phyloP scores from a whole-genome alignment of 345 rosid genomes.

The Pseudoturritis turrita region DNA sequence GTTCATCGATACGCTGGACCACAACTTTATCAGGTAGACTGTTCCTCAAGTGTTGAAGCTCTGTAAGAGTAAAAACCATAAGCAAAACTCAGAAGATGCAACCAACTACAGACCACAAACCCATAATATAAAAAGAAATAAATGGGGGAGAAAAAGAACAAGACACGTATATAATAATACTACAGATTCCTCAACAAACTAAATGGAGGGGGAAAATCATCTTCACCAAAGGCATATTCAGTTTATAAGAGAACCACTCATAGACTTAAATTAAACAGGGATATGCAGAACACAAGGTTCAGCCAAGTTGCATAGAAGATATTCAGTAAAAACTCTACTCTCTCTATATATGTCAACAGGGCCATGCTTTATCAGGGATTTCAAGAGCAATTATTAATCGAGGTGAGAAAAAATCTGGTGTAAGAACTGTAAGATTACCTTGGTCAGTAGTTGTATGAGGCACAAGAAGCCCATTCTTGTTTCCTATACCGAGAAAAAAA shows the following conservation, averaged over 20 bases:
- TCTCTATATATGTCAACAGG: neutral
- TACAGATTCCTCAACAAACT: neutral
- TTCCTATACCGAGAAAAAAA: slow-evolving; percentile 44
- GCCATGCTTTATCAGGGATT: neutral
- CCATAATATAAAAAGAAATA: neutral
- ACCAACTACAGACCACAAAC: neutral
- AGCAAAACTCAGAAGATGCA: neutral
- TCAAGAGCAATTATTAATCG: neutral
- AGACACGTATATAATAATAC: neutral
- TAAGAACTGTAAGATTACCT: slow-evolving; percentile 37
- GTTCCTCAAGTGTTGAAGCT: slow-evolving; percentile 91
- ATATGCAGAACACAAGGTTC: neutral
- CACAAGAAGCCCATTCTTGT: slow-evolving; percentile 91
- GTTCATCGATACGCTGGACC: slow-evolving; percentile 92
- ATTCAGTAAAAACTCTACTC: neutral
- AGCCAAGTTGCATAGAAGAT: neutral
- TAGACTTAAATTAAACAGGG: neutral
- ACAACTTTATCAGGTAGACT: slow-evolving; percentile 91
- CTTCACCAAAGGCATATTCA: neutral
- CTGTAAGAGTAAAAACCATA: slow-evolving; percentile 34
- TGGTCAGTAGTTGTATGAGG: slow-evolving; percentile 96
- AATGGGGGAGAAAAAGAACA: neutral
- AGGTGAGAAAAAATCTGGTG: neutral
- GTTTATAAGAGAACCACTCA: neutral
- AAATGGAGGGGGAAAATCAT: neutral